phyloP scores from a whole-genome alignment of 768 basidiomycete genomes.

The Pleurotus djamor region DNA sequence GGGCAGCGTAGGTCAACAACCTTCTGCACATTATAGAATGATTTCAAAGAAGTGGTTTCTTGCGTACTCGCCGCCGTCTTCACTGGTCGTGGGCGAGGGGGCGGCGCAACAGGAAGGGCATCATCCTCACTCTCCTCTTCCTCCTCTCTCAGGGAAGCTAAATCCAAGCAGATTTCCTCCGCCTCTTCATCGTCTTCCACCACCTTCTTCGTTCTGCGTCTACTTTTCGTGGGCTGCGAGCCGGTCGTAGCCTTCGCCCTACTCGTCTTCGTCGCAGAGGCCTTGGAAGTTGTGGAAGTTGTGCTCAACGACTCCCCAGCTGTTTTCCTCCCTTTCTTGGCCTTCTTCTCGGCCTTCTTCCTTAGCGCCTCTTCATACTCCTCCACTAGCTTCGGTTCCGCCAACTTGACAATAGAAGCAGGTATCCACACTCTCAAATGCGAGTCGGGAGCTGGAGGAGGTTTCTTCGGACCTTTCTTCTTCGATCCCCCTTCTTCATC shows the following conservation, averaged over 20 bases:
- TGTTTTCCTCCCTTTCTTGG: slow-evolving; percentile 31
- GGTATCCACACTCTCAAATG: slow-evolving; percentile 80
- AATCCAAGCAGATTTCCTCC: neutral
- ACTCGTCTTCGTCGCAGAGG: slow-evolving; percentile 8
- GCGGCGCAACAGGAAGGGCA: slow-evolving; percentile 2
- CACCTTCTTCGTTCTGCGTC: neutral
- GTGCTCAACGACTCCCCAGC: slow-evolving; percentile 11
- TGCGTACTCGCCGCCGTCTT: slow-evolving; percentile 8
- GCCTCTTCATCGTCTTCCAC: neutral
- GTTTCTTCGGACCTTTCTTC: slow-evolving; percentile 29
- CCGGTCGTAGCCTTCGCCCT: neutral
- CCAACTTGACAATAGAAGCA: slow-evolving; percentile 70
- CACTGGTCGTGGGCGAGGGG: slow-evolving; percentile 13
- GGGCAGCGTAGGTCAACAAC: neutral
- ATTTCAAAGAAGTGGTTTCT: slow-evolving; percentile 10
- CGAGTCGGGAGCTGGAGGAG: slow-evolving; percentile 48
- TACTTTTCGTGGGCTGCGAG: neutral
- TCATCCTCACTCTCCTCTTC: slow-evolving; percentile 7
- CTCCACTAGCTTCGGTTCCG: slow-evolving; percentile 62
- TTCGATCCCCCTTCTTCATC: slow-evolving; percentile 44
- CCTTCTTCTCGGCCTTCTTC: slow-evolving; percentile 49
- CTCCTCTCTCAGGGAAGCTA: slow-evolving; percentile 3
- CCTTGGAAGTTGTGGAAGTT: neutral
- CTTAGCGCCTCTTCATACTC: slow-evolving; percentile 52
- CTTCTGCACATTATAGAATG: slow-evolving; percentile 15